Evolutionary conservation across 441 rosid species (phyloP).

Genomic region (Flueggea neowawraea): DNA sequence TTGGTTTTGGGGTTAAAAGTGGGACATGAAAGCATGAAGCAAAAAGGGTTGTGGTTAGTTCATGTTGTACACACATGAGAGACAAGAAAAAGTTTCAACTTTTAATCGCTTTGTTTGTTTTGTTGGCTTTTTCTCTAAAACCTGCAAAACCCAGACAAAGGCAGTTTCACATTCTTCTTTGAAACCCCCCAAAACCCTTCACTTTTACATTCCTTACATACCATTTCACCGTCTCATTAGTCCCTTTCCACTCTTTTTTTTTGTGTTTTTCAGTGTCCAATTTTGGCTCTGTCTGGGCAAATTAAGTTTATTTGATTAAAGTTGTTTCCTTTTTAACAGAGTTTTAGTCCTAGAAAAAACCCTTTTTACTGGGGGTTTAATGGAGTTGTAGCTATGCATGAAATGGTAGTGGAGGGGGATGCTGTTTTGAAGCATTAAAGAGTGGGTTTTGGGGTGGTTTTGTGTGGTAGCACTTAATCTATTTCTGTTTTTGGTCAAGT

Average conservation of each 20-base stretch:
- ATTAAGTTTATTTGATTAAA: constrained; percentile 9
- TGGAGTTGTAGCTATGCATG: constrained; percentile 15
- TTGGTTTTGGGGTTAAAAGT: no score
- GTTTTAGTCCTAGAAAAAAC: background rate
- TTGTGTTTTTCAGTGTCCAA: constrained; percentile 8
- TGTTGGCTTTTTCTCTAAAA: constrained; percentile 18
- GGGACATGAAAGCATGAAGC: background rate
- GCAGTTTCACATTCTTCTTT: constrained; percentile 26
- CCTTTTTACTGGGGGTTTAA: background rate
- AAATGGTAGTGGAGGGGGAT: background rate
- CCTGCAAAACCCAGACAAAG: background rate
- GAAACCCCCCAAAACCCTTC: constrained; percentile 1
- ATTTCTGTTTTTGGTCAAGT: constrained; percentile 3
- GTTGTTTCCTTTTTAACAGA: background rate
- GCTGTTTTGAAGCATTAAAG: constrained; percentile 5
- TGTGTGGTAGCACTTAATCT: constrained; percentile 8
- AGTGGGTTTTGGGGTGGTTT: constrained; percentile 20
- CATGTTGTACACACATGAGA: constrained; percentile 18
- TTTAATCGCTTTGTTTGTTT: constrained; percentile 27
- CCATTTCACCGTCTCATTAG: constrained; percentile 1
- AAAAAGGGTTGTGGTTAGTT: constrained; percentile 14
- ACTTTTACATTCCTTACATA: background rate
- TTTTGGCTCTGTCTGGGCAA: constrained; percentile 23
- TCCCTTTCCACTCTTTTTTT: constrained; percentile 18
- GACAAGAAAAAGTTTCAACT: constrained; percentile 45